Evolutionary conservation across 2,329 filamentous ascomycete genomes (phyloP), one percentile per base, ranked within the genome.

Genomic region (Xylogone sp.): DNA sequence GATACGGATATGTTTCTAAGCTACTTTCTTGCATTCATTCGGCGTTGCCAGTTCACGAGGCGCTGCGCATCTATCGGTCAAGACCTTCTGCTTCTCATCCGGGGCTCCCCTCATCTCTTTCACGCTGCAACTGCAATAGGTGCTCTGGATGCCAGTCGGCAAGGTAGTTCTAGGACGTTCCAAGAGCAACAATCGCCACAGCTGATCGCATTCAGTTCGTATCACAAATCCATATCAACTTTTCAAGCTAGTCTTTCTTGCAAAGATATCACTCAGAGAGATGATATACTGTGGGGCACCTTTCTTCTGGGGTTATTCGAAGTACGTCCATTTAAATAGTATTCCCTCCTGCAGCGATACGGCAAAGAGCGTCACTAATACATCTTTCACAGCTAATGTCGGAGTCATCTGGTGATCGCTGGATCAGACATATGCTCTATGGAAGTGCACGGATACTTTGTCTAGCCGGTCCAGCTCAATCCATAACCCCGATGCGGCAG

Each of bases 241-340:
- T 24, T 50, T 16, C 39, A 39, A 21, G 42, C 42, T 22, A 45
- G 43, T 13, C 21, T 50, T 8, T 45, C 12, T 13, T 29, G 31
- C 31, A 50, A 45, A 21, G 48, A 46, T 19, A 22, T 43, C 3
- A 42, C 42, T 2, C 39, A 50, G 19, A 45, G 43, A 21, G 42
- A 50, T 27, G 48, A 50, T 39, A 44, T 50, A 21, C 48, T 50
- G 9, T 50, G 48, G 48, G 48, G 48, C 1, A 50, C 48, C 12
- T 50, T 50, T 18, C 44, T 50, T 18, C 48, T 50, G 6, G 48
- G 48, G 1, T 18, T 50, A 16, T 50, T 50, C 9, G 48, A 50
- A 43, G 48, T 50, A 20, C 44, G 48, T 50, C 43, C 46, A 48
- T 6, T n/a, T 2, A 46, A 50, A 50, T 48, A 22, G 19, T 2